Percentiles rank a stretch among this genome's conserved stretches.
Evolutionary conservation across 2,329 filamentous ascomycete species (phyloP).

Genomic region (Penicillium digitatum): DNA sequence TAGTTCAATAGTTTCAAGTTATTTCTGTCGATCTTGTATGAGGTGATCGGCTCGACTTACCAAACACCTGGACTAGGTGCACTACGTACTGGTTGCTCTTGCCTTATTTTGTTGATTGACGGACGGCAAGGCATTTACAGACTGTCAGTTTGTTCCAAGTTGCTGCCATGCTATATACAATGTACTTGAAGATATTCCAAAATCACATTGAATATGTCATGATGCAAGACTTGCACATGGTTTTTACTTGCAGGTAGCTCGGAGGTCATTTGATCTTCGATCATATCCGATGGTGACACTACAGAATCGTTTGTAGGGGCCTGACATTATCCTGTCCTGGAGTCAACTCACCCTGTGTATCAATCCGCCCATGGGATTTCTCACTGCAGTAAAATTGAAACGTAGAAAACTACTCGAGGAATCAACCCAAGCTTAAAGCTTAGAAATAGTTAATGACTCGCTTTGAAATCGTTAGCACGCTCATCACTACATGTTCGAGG

Average conservation of each 20-base stretch:
- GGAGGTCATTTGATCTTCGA: background rate
- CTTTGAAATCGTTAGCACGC: background rate
- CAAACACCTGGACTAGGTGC: background rate
- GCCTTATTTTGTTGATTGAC: background rate
- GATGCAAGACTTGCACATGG: too few species aligned
- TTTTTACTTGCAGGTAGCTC: background rate
- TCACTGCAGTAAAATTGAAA: background rate
- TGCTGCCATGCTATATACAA: background rate
- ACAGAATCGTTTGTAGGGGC: background rate
- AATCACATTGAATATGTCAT: background rate
- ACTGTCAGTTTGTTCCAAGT: background rate
- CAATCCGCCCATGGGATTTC: background rate
- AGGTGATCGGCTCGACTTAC: background rate
- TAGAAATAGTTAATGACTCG: too few species aligned
- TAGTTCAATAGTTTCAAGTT: background rate
- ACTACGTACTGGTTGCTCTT: background rate
- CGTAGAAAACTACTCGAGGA: background rate
- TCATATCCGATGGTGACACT: background rate
- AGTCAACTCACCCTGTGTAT: background rate
- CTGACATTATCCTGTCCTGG: too few species aligned
- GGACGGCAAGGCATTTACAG: background rate
- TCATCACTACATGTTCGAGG: background rate
- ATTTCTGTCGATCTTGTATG: constrained; percentile 2
- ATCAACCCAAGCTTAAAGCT: background rate
- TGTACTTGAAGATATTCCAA: background rate